Conservation (phyloP, 768 basidiomycete genomes). For the Tylopilus cervinicoccineus region DNA sequence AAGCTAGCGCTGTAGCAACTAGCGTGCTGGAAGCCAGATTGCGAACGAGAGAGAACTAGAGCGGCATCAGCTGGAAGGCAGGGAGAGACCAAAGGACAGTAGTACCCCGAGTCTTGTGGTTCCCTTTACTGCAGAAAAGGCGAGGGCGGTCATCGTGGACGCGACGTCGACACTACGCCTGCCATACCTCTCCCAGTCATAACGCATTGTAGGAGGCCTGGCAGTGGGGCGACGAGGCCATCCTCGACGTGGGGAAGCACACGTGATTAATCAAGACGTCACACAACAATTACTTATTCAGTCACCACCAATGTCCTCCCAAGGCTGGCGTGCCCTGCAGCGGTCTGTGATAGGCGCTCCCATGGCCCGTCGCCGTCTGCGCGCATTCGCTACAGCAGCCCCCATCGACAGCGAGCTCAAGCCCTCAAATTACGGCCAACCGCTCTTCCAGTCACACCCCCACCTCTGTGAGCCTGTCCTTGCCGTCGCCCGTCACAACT, state of each 20-base stretch:
- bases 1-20: constrained; percentile 51
- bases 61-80: constrained; percentile 3
- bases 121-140: constrained; percentile 63
- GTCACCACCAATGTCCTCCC: constrained; percentile 16
- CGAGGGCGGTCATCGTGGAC: constrained; percentile 55
- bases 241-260: constrained; percentile 3
- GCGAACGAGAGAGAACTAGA: constrained; percentile 66
- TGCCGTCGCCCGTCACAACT: neutral
- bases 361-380: constrained; percentile 5
- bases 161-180: constrained; percentile 67
- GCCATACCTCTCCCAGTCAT: constrained; percentile 38
- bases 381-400: constrained; percentile 34
- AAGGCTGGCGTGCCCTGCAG: constrained; percentile 15
- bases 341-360: neutral
- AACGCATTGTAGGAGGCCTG: constrained; percentile 26
- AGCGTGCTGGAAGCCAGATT: constrained; percentile 55
- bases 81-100: constrained; percentile 19
- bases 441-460: constrained; percentile 72
- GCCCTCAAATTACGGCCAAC: constrained; percentile 79
- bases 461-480: constrained; percentile 57
- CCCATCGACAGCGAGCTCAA: constrained; percentile 38
- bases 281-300: constrained; percentile 2
- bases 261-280: constrained; percentile 18
- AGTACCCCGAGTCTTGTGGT: constrained; percentile 66
- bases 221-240: constrained; percentile 19